Conservation (phyloP, 169 alveolate species). For the Cryptosporidium andersoni region DNA sequence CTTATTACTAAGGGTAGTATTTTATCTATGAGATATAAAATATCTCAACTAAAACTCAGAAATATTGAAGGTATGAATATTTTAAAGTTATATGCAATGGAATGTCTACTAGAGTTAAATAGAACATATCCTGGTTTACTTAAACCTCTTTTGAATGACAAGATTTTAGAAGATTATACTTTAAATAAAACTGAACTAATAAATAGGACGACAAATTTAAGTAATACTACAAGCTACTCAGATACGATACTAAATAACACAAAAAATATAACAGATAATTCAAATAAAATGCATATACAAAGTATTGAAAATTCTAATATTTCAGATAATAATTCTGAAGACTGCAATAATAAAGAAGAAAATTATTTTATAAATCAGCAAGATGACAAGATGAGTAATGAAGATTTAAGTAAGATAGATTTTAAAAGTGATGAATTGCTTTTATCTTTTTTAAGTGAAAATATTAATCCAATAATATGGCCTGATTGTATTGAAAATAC, state of each 20-base stretch:
- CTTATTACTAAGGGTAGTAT: slow-evolving; percentile 13
- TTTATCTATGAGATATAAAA: neutral
- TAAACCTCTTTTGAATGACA: slow-evolving; percentile 12
- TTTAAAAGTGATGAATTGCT: neutral
- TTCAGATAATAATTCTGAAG: no score
- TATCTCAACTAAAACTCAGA: neutral
- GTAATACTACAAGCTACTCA: no score
- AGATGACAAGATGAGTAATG: no score
- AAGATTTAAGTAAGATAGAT: neutral
- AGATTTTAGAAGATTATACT: neutral
- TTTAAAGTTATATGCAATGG: slow-evolving; percentile 38
- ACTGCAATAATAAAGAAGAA: no score
- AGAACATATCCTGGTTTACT: slow-evolving; percentile 42
- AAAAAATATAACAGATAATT: neutral
- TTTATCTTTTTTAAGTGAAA: slow-evolving; percentile 3
- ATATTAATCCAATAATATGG: slow-evolving; percentile 58
- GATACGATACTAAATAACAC: neutral
- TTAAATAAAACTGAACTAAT: neutral
- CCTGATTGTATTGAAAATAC: slow-evolving; percentile 38
- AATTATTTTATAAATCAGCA: no score
- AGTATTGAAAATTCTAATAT: no score
- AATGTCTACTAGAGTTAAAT: slow-evolving; percentile 48
- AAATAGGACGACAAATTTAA: no score
- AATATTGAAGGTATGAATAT: slow-evolving; percentile 1
- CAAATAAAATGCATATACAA: no score